phyloP scores from a whole-genome alignment of 495 filamentous ascomycete species.

The Amphirosellinia nigrospora region DNA sequence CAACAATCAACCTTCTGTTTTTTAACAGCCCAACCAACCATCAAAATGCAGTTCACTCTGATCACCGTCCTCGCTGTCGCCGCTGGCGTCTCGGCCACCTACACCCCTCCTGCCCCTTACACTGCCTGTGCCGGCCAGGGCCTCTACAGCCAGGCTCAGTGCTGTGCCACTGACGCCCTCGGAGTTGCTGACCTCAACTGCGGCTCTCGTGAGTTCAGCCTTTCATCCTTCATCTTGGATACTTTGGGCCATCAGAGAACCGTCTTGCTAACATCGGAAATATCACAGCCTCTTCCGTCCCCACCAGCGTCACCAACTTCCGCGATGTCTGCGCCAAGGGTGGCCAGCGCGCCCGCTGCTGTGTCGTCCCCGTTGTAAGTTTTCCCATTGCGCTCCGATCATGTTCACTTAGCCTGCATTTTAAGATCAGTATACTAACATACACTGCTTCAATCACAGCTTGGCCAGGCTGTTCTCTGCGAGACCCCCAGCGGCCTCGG shows the following conservation, averaged over 20 bases:
- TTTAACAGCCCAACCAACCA: neutral
- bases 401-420: neutral
- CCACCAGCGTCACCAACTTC: constrained; percentile 21
- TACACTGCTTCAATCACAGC: neutral
- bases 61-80: constrained; percentile 1
- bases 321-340: constrained; percentile 15
- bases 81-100: neutral
- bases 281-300: constrained; percentile 5
- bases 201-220: constrained; percentile 40
- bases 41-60: constrained; percentile 16
- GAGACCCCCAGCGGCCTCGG: constrained; percentile 13
- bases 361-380: constrained; percentile 30
- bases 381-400: neutral
- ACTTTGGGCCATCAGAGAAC: neutral
- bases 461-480: constrained; percentile 25
- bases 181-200: constrained; percentile 53
- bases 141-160: constrained; percentile 34
- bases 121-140: neutral
- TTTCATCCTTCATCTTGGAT: neutral
- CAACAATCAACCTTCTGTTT: neutral
- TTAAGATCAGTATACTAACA: constrained; percentile 9
- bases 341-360: constrained; percentile 27
- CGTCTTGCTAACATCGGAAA: constrained; percentile 3
- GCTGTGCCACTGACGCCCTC: constrained; percentile 54
- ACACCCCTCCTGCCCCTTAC: neutral